Percentiles rank a stretch among this genome's conserved stretches.
Conservation (phyloP, 148 eudicot genomes). For the Camellia sinensis region DNA sequence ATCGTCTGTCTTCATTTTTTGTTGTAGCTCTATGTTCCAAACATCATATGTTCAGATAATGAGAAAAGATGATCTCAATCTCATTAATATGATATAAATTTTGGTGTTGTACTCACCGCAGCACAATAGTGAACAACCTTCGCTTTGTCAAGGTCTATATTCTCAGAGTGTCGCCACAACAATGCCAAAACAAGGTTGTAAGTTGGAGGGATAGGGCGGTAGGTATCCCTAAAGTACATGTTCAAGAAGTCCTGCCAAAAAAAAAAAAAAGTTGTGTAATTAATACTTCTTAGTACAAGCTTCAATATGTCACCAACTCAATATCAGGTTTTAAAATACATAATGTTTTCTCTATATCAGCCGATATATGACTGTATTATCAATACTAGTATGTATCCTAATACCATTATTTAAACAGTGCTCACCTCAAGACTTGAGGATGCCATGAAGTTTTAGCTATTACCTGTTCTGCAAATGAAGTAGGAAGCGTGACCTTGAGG, state of each 20-base stretch:
- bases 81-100: not conserved
- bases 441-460: not conserved
- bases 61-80: no score
- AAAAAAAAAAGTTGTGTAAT: not conserved
- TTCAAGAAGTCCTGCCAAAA: constrained; percentile 15
- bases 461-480: constrained; percentile 20
- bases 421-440: no score
- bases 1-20: no score
- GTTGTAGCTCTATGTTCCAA: no score
- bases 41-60: no score
- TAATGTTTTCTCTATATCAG: no score
- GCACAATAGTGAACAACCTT: constrained; percentile 22
- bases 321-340: no score
- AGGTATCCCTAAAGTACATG: constrained; percentile 4
- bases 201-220: constrained; percentile 6
- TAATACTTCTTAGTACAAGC: no score
- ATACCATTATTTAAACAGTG: no score
- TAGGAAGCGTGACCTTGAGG: constrained; percentile 8
- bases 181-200: constrained; percentile 20
- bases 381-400: no score
- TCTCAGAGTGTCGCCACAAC: constrained; percentile 15
- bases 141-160: constrained; percentile 9
- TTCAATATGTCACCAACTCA: no score
- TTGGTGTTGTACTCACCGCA: constrained; percentile 5
- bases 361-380: no score